These are phyloP conservation scores for Paramyrothecium sp. DNA, from an alignment of 2,329 filamentous ascomycete species.

Conservation along the genomic window DNA sequence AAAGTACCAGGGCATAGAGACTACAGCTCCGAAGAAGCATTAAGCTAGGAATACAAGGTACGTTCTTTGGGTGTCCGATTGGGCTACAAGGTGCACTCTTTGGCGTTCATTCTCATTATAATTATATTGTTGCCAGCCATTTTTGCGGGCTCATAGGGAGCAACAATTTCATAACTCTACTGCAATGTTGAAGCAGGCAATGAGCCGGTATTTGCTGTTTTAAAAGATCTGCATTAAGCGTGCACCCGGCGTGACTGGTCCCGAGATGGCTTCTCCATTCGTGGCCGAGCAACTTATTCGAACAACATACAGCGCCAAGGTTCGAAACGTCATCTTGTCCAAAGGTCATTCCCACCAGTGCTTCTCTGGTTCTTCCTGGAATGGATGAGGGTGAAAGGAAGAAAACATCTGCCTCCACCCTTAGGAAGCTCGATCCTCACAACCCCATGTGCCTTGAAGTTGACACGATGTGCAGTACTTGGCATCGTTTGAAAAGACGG, in stretches of 20 bases:
- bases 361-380: slow-evolving; percentile 1
- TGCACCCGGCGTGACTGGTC: slow-evolving; percentile 6
- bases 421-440: background rate
- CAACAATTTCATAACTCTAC: too few relatives aligned
- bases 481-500: too few relatives aligned
- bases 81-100: too few relatives aligned
- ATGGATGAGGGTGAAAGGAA: slow-evolving; percentile 4
- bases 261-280: slow-evolving; percentile 1
- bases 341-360: slow-evolving; percentile 1
- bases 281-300: slow-evolving; percentile 2
- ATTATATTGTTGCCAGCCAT: too few relatives aligned
- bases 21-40: background rate
- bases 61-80: too few relatives aligned
- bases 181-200: too few relatives aligned
- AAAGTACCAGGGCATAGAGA: slow-evolving; percentile 4
- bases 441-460: slow-evolving; percentile 5
- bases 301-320: slow-evolving; percentile 2
- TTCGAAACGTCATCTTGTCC: slow-evolving; percentile 2
- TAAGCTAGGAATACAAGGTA: background rate
- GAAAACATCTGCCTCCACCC: background rate
- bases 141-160: too few relatives aligned
- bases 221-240: too few relatives aligned
- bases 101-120: too few relatives aligned
- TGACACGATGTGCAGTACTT: too few relatives aligned
- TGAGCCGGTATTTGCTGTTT: too few relatives aligned